Percentiles rank a stretch among this genome's conserved stretches.
These are phyloP conservation scores for Obelidium mucronatum DNA, from an alignment of 192 early-diverging fungal species.

Conservation along the genomic window DNA sequence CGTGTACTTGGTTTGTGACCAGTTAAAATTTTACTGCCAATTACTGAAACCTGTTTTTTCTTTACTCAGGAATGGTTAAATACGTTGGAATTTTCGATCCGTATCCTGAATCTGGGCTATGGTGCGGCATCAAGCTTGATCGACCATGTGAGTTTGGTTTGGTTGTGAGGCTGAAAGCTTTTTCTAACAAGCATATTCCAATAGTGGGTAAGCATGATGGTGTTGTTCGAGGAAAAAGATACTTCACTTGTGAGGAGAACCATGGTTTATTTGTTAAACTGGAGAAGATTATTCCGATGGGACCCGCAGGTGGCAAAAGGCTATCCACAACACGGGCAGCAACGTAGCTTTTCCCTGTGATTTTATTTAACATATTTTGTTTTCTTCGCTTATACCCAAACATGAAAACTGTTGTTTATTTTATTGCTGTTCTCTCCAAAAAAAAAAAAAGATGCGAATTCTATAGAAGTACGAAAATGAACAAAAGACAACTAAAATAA, in stretches of 20 bases:
- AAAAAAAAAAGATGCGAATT: neutral
- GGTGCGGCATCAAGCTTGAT: slow-evolving; percentile 56
- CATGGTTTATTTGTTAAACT: slow-evolving; percentile 54
- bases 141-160: slow-evolving; percentile 37
- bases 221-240: slow-evolving; percentile 48
- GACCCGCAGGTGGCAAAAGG: slow-evolving; percentile 36
- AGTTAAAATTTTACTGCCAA: neutral
- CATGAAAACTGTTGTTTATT: neutral
- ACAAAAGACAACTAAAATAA: neutral
- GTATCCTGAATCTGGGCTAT: slow-evolving; percentile 49
- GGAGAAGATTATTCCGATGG: slow-evolving; percentile 48
- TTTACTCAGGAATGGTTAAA: slow-evolving; percentile 46
- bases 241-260: slow-evolving; percentile 50
- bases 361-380: neutral
- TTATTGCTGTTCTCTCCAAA: slow-evolving; percentile 2
- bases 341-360: slow-evolving; percentile 7
- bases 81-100: slow-evolving; percentile 53
- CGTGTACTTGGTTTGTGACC: slow-evolving; percentile 39
- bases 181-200: neutral
- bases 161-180: neutral
- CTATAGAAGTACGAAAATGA: neutral
- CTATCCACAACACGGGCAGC: no score
- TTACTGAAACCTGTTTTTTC: neutral
- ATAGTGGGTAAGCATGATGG: slow-evolving; percentile 59
- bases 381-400: neutral